Base-by-base conservation (phyloP, 2,329 filamentous ascomycete species). In the Fusarium hainanense region DNA sequence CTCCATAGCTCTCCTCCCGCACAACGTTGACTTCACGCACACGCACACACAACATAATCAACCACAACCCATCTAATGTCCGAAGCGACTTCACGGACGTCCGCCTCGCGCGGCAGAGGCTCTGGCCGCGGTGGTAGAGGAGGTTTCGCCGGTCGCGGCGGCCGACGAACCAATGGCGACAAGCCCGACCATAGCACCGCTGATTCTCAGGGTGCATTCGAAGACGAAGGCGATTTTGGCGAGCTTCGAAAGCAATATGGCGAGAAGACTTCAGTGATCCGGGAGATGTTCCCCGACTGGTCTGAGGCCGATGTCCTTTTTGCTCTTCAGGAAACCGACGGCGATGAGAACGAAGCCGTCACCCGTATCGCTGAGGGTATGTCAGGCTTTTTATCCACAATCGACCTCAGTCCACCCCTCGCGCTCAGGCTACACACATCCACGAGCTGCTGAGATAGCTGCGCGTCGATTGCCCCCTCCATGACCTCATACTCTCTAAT, bases 251-350 rank as follows among this genome's bases (percentile, higher is more conserved):
- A 93, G 85, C 90, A 93, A 80, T 96, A 97, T 79, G 88, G 92
- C 77, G 84, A 85, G 77, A 93, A 95, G 83, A 88, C 97, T 75
- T 85, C 86, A 68, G 89, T 91, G 76, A 90, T 99, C 79, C 94
- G 93, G 84, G 94, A 97, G 81, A 90, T 98, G 84, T 98, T 97
- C 84, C 90, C 93, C 64, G 92, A 94, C 81, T 98, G 95, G 96
- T 95, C 94, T 75, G 93, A 97, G 77, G 93, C 94, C 80, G 95
- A 98, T 80, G 89, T 98, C 70, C 89, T 98, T 70, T 96, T 96
- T 80, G 94, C 94, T 68, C 87, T 99, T 64, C 90, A 97, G 81
- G 96, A 99, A 85, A 92, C 91, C 59, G 88, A 93, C 75, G 93
- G 92, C 75, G 92, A 96, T 81, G 85, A 93, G 76, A 88, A 92